Evolutionary conservation across 1,284 basidiomycete species (phyloP), one percentile per base, ranked within the genome.

Genomic region (Rhodotorula sp.): DNA sequence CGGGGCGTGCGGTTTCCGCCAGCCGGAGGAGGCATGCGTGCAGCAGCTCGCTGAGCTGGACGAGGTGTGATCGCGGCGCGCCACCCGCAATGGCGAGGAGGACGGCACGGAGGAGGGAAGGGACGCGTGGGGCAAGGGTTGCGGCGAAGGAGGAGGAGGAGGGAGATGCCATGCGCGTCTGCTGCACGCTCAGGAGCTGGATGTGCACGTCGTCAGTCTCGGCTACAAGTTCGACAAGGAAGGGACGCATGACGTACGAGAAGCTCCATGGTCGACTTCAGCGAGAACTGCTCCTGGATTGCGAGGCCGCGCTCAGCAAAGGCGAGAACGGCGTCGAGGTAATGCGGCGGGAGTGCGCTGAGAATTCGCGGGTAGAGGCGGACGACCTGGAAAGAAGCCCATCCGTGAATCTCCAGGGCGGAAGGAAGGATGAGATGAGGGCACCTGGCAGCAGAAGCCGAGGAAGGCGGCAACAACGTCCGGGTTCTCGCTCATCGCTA

Each of bases 391-490:
- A 8, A 13, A 13, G 17, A 27, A 27, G 54, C 19, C 37, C n/a
- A n/a, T n/a, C n/a, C n/a, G n/a, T n/a, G n/a, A n/a, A n/a, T n/a
- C n/a, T n/a, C 19, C 27, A 34, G 65, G 41, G 27, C 25, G 39
- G 32, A 25, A 64, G 51, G 65, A 66, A 54, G 29, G 8, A 17
- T 41, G n/a, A 32, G 13, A 9, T n/a, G 54, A 27, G 37, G 71
- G 36, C 4, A 74, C 74, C 53, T 74, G 63, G 50, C 36, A 54
- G 56, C 67, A 70, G 50, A 77, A 69, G 3, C 62, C 44, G 8
- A 80, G 69, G 63, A 80, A 80, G 19, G 72, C 75, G 27, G 79
- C 76, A 4, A 79, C 78, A 8, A 79, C 63, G 54, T 80, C 79
- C 0, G 79, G 79, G 37, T 79, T 78, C 61, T 77, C 72, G 36